Evolutionary conservation across 2,329 filamentous ascomycete genomes (phyloP).

Genomic region (Talaromyces amestolkiae): DNA sequence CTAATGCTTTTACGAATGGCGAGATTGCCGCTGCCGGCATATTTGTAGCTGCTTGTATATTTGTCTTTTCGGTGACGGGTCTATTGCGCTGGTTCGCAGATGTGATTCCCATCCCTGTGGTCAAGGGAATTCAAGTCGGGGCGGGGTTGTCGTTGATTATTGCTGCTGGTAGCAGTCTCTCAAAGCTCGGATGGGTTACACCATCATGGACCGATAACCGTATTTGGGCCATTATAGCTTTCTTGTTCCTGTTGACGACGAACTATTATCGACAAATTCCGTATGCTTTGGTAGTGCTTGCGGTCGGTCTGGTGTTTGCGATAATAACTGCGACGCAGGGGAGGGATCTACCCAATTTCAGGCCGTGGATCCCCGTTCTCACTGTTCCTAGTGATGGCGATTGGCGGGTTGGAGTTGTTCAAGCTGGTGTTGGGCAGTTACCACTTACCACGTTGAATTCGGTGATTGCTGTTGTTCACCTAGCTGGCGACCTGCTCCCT

Average conservation of each 20-base stretch:
- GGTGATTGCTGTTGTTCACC: slow-evolving; percentile 78
- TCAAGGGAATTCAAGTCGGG: slow-evolving; percentile 93
- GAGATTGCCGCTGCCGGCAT: slow-evolving; percentile 81
- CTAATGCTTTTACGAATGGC: slow-evolving; percentile 61
- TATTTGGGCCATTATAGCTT: slow-evolving; percentile 72
- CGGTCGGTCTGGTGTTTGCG: slow-evolving; percentile 66
- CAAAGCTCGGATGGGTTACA: slow-evolving; percentile 64
- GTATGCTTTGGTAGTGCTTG: slow-evolving; percentile 72
- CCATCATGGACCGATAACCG: slow-evolving; percentile 73
- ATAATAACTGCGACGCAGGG: slow-evolving; percentile 39
- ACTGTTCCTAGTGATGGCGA: slow-evolving; percentile 46
- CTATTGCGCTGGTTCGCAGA: slow-evolving; percentile 70
- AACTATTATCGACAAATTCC: slow-evolving; percentile 66
- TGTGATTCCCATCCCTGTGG: slow-evolving; percentile 78
- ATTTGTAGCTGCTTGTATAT: slow-evolving; percentile 70
- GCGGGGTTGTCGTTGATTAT: slow-evolving; percentile 81
- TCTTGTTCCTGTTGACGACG: slow-evolving; percentile 67
- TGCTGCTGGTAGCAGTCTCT: slow-evolving; percentile 67
- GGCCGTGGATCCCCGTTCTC: slow-evolving; percentile 59
- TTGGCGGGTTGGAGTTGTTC: slow-evolving; percentile 57
- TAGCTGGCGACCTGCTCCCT: slow-evolving; percentile 75
- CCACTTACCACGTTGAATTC: slow-evolving; percentile 92
- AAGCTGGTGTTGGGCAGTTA: slow-evolving; percentile 78
- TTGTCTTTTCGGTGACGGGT: slow-evolving; percentile 75
- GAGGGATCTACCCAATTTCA: slow-evolving; percentile 50